Percentiles rank a stretch among this genome's conserved stretches.
Evolutionary conservation across 2,329 filamentous ascomycete genomes (phyloP).

Genomic region (Aspergillus pseudoglaucus): DNA sequence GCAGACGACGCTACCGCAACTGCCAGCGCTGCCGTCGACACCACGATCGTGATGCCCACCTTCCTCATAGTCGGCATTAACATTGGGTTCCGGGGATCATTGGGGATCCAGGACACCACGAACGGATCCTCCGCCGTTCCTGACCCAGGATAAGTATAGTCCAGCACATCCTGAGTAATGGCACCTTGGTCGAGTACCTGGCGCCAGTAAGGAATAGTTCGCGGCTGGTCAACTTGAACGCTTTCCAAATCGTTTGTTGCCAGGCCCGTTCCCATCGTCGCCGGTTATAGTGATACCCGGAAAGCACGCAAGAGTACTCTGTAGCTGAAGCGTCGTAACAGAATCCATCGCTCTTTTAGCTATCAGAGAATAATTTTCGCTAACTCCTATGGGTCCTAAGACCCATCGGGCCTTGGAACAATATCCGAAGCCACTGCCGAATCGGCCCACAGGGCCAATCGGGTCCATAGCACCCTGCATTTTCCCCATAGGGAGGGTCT

Average conservation of each 20-base stretch:
- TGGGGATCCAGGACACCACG: conserved; percentile 59
- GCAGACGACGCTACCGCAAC: conserved; percentile 66
- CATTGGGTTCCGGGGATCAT: conserved; percentile 63
- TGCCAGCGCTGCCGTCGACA: conserved; percentile 60
- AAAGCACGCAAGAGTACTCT: neutral
- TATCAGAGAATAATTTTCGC: no score
- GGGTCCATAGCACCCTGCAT: no score
- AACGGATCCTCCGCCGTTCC: conserved; percentile 64
- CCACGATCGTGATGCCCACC: conserved; percentile 59
- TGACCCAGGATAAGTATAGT: conserved; percentile 51
- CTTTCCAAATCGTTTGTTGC: neutral
- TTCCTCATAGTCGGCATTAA: conserved; percentile 52
- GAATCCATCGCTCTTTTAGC: neutral
- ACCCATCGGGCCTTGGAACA: no score
- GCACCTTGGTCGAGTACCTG: conserved; percentile 54
- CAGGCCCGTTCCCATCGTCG: neutral
- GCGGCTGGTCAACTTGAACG: neutral
- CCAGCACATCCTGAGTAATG: conserved; percentile 51
- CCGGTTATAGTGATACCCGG: no score
- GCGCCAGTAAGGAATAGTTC: conserved; percentile 38
- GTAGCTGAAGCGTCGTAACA: neutral
- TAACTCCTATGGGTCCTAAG: no score
- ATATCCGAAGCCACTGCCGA: no score
- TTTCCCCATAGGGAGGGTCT: no score
- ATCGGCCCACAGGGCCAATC: no score